Base-by-base conservation (phyloP, 495 filamentous ascomycete species). In the Trichoderma asperelloides region DNA sequence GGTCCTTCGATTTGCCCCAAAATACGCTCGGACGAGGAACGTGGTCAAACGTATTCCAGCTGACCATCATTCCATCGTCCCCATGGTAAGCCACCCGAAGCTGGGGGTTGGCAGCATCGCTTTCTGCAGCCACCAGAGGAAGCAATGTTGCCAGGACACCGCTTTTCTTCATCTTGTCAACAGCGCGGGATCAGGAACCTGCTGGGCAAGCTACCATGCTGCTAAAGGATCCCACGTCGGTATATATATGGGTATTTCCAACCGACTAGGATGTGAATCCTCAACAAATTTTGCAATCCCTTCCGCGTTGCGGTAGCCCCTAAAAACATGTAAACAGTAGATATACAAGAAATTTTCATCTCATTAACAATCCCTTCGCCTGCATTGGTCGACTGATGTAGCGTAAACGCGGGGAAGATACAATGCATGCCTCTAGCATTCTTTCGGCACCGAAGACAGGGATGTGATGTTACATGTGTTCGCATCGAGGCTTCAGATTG, bases 31-130 rank as follows among this genome's bases (percentile, higher is more conserved):
- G 76, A 11, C 74, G 69, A 37, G 69, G 66, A 33, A 83, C 69
- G 40, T 78, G 40, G 9, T 71, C 64, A 55, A 78, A 81, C 6
- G 84, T 86, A 69, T 86, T 85, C 84, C 84, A 86, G 27, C 70
- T 73, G 23, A 78, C 71, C 62, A 71, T 60, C 69, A 75, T 74
- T 28, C 69, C 69, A 30, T 60, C 55, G 55, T 27, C 27, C 13
- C 55, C 55, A 13, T 60, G 55, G 27, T 30, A 60, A 21, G 55
- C 55, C 11, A 60, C 13, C 11, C 55, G 55, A 13, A 60, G 16
- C 55, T 60, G 55, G 12, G 55, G 28, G 55, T 30, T 30, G 9
- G 55, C 23, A 30, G 27, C 55, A 60, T 60, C 55, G 55, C 25
- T 30, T 8, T 60, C 55, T 11, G 55, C 55, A 1, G 55, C 55